Evolutionary conservation across 2,329 filamentous ascomycete genomes (phyloP), one percentile per base, ranked within the genome.

Genomic region (Calonectria montana): DNA sequence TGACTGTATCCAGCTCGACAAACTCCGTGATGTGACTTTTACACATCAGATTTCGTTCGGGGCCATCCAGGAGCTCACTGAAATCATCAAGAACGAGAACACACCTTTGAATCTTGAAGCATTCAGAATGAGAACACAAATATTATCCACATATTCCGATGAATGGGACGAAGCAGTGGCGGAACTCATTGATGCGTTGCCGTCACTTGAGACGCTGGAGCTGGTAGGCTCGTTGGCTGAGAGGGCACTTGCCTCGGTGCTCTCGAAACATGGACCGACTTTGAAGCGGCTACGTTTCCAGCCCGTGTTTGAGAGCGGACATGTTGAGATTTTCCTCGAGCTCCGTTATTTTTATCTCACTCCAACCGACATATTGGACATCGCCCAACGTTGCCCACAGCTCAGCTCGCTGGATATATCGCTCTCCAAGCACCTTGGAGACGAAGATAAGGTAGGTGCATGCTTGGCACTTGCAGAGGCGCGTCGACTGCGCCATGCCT

Each of bases 361-460:
- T 3, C 12, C 4, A 5, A 4, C 29, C 5, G 13, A 18, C 12
- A 57, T 57, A 23, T 7, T 2, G 53, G 18, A 4, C 21, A 25
- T 57, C n/a, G 31, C 5, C 12, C 31, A 3, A 16, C 2, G 2
- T 13, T 57, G 53, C 7, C 31, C 13, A 2, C 5, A 25, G 13
- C 53, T 57, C n/a, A 13, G 18, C 21, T 57, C 53, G 7, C 31
- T 57, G 31, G 53, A 57, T 39, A 39, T 25, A 2, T 7, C 13
- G 18, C n/a, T 57, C 1, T 37, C n/a, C 31, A 2, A 7, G 2
- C 1, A 0, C 0, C 10, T 39, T 10, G 13, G 7, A 2, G 31
- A 39, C 10, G 12, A 13, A 9, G 31, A 25, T 1, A 57, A 39
- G 31, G 16, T 25, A 12, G 23, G 25, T 13, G 31, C n/a, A 3